Conservation (phyloP, 2,329 filamentous ascomycete species). For the Sordariomycetes sp. region DNA sequence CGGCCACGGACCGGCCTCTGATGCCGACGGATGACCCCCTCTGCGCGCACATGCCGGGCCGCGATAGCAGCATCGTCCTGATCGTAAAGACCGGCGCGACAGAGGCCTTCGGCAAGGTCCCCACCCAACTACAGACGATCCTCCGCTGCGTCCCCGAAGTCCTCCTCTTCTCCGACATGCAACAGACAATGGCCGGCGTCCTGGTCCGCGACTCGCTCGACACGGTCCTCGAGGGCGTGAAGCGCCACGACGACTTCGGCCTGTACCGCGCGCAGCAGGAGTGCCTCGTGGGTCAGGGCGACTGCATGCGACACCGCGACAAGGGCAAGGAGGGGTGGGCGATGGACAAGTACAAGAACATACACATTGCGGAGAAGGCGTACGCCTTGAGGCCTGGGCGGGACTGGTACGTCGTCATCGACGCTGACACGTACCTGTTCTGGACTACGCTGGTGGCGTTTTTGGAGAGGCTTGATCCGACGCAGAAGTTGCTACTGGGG, state of each 20-base stretch:
- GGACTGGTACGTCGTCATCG: constrained; percentile 48
- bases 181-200: constrained; percentile 33
- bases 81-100: constrained; percentile 48
- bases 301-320: constrained; percentile 17
- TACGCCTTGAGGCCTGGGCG: constrained; percentile 37
- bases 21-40: constrained; percentile 11
- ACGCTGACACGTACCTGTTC: constrained; percentile 44
- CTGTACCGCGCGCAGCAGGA: constrained; percentile 29
- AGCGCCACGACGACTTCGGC: constrained; percentile 28
- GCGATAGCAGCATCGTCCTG: constrained; percentile 28
- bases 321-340: constrained; percentile 27
- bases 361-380: constrained; percentile 42
- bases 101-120: constrained; percentile 38
- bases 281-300: constrained; percentile 31
- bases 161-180: constrained; percentile 43
- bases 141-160: constrained; percentile 40
- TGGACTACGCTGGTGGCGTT: constrained; percentile 39
- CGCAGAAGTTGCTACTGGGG: constrained; percentile 33
- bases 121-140: constrained; percentile 40
- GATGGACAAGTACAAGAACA: constrained; percentile 48
- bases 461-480: constrained; percentile 28
- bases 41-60: constrained; percentile 24
- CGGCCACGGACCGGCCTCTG: not conserved
- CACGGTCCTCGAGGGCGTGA: constrained; percentile 21
- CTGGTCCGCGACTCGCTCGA: constrained; percentile 26